Conservation (phyloP, 2,329 filamentous ascomycete genomes). For the Pseudocercospora fijiensis region DNA sequence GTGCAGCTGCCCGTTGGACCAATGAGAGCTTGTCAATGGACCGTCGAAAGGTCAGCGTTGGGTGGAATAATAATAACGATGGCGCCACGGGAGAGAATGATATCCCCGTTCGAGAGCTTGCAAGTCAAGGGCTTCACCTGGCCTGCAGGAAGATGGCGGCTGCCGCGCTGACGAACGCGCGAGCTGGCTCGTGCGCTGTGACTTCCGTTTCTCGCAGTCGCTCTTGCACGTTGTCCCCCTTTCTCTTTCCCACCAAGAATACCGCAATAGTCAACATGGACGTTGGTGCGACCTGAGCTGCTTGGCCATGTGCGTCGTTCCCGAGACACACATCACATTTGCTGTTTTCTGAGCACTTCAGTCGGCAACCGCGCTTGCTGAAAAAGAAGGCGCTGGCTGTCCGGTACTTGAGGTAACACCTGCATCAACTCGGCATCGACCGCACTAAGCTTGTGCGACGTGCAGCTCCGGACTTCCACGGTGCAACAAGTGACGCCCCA, state of each 20-base stretch:
- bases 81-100: not conserved
- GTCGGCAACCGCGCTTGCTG: conserved; percentile 2
- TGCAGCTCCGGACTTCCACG: not conserved
- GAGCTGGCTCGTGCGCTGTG: not conserved
- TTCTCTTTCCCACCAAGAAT: not conserved
- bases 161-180: not conserved
- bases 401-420: not conserved
- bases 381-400: not conserved
- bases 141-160: not conserved
- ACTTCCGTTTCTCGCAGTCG: not conserved
- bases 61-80: too few relatives aligned
- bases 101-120: not conserved
- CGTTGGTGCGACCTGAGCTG: not conserved
- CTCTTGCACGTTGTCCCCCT: not conserved
- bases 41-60: not conserved
- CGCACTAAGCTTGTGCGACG: not conserved
- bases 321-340: not conserved
- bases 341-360: not conserved
- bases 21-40: not conserved
- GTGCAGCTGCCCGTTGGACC: not conserved
- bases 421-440: not conserved
- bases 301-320: not conserved
- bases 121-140: not conserved
- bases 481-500: not conserved
- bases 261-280: not conserved